Evolutionary conservation across 2,329 filamentous ascomycete genomes (phyloP).

Genomic region (Penicillium decumbens): DNA sequence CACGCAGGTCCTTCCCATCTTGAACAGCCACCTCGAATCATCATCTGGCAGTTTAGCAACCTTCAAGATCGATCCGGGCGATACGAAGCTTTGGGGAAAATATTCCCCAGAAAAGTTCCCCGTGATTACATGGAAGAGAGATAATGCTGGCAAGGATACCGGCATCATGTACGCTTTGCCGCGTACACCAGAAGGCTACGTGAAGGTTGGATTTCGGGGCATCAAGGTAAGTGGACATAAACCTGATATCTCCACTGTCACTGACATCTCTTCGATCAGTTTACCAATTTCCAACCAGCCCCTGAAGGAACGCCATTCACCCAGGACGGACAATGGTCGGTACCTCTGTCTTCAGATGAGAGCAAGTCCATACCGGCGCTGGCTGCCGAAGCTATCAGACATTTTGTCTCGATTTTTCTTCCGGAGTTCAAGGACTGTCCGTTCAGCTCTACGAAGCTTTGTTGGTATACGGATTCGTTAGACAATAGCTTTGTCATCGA

Average conservation of each 20-base stretch:
- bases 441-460: slow-evolving; percentile 29
- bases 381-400: slow-evolving; percentile 20
- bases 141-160: slow-evolving; percentile 26
- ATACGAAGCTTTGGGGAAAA: slow-evolving; percentile 29
- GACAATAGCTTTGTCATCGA: slow-evolving; percentile 37
- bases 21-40: slow-evolving; percentile 30
- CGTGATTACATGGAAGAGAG: slow-evolving; percentile 34
- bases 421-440: slow-evolving; percentile 25
- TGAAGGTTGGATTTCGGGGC: slow-evolving; percentile 31
- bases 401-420: slow-evolving; percentile 23
- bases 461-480: slow-evolving; percentile 37
- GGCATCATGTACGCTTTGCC: slow-evolving; percentile 31
- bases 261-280: slow-evolving; percentile 16
- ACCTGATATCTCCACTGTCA: background rate
- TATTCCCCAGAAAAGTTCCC: slow-evolving; percentile 33
- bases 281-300: slow-evolving; percentile 32
- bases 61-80: slow-evolving; percentile 24
- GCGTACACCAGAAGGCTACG: slow-evolving; percentile 23
- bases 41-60: slow-evolving; percentile 29
- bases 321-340: slow-evolving; percentile 32
- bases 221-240: slow-evolving; percentile 18
- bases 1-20: slow-evolving; percentile 27
- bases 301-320: slow-evolving; percentile 26
- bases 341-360: slow-evolving; percentile 25
- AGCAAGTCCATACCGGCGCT: slow-evolving; percentile 19